Conservation (phyloP, 2,329 filamentous ascomycete genomes). For the Ascochyta koolunga region DNA sequence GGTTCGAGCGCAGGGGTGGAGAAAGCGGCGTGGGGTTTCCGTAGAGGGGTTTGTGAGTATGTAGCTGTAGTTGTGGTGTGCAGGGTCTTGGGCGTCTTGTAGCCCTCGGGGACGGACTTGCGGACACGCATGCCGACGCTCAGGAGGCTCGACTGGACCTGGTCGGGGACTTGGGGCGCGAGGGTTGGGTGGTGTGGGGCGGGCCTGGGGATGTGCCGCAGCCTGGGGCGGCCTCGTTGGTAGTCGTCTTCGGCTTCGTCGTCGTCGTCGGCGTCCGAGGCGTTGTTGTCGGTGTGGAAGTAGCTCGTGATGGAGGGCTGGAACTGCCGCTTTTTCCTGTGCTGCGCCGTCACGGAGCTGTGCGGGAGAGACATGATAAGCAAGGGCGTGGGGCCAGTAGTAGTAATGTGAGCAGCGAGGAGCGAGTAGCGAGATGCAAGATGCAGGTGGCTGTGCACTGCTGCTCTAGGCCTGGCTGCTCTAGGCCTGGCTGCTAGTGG, state of each 20-base stretch:
- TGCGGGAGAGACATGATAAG: conserved; percentile 28
- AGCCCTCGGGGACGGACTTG: conserved; percentile 91
- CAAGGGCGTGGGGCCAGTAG: conserved; percentile 9
- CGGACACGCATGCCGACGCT: conserved; percentile 93
- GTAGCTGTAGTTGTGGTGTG: conserved; percentile 24
- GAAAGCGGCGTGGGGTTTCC: conserved; percentile 6
- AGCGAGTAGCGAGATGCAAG: not conserved
- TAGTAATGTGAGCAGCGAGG: not conserved
- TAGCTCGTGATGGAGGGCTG: conserved; percentile 55
- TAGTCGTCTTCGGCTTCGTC: conserved; percentile 35
- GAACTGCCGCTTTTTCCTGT: conserved; percentile 52
- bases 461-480: conserved; percentile 6
- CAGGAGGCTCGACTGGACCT: conserved; percentile 81
- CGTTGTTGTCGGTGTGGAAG: conserved; percentile 38
- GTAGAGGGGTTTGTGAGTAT: conserved; percentile 1
- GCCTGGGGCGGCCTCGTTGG: conserved; percentile 30
- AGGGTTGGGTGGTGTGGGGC: conserved; percentile 23
- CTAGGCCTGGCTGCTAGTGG: too few relatives aligned
- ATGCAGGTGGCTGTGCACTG: conserved; percentile 12
- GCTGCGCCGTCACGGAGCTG: conserved; percentile 24
- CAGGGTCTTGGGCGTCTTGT: conserved; percentile 72
- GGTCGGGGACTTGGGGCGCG: conserved; percentile 63
- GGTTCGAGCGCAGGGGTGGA: conserved; percentile 19
- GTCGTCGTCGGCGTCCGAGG: conserved; percentile 24
- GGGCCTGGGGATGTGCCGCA: conserved; percentile 18